Base-by-base conservation (phyloP, 768 basidiomycete species). In the Suillus hirtellus region DNA sequence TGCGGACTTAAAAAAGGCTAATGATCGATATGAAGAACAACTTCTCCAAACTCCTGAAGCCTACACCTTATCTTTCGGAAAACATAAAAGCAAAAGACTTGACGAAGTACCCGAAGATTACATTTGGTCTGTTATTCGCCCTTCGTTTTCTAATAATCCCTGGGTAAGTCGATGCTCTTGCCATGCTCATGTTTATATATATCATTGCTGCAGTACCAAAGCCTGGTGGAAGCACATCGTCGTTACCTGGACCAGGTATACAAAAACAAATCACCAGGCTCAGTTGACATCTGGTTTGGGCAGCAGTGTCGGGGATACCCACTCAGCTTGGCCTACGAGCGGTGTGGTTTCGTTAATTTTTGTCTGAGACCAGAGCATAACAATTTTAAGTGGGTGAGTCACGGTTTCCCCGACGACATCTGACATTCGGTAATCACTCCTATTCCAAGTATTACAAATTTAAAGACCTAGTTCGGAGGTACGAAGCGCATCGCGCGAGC, bases 1-100 rank as follows among this genome's bases (percentile, higher is more conserved):
- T 47, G 7, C 42, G 0, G 47, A 40, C 0, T 47, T 67, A n/a
- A 54, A 69, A 0, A 24, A 44, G 37, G 65, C 64, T 0, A 67
- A 73, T 11, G 11, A 63, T 1, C n/a, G 54, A 11, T 73, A 69
- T 53, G 65, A 71, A 64, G 58, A 67, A 54, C 31, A 65, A 42
- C 19, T 53, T 7, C 24, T 35, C 9, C 21, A 60, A 47, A 60
- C 17, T 8, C 63, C 70, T 46, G 64, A 59, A 3, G 43, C 64
- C 1, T 74, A 64, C 12, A 35, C 52, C 1, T 65, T 62, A 3
- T 71, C 65, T 8, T 4, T 0, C 0, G 66, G 63, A 42, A 27
- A 24, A 11, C 60, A 56, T 37, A 7, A 42, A 11, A 62, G 62
- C 1, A 6, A 19, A 34, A 37, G 63, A 2, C 59, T 74, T 38